Evolutionary conservation across 306 rosid species (phyloP), one percentile per base, ranked within the genome.

Genomic region (cucumber (Cucumis sativus)): DNA sequence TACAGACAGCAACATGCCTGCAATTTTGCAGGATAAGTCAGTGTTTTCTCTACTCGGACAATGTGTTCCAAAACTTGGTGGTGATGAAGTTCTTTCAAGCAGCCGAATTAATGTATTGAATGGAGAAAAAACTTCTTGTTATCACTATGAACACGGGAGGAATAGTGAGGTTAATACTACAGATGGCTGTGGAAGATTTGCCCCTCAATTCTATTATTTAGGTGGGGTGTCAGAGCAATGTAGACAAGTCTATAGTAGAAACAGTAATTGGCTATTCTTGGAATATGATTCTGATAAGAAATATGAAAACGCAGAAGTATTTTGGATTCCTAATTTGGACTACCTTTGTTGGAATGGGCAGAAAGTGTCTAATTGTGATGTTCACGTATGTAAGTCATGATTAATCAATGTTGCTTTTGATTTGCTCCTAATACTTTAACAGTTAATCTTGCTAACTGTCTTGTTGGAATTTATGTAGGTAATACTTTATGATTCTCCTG

Each of bases 371-470:
- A 82, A 75, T 74, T 88, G 83, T 83, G 90, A 95, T 89, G 91
- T 92, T 84, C 97, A 95, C 96, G 99, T 95, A 95, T 92, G 97
- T 89, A 95, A 90, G 95, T 90, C 90, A 81, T 83, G 80, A 74
- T 82, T 85, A 85, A 45, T 83, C 63, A 57, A 76, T 61, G 57
- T 78, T 84, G 59, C 67, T 72, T 37, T 79, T 62, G 60, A 20
- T 64, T 23, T 25, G 14, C 37, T 33, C 33, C 49, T 5, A 14
- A 18, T 73, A 20, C 33, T 74, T 76, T 69, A 66, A 37, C 41
- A 15, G 10, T 77, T 75, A 37, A 62, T 70, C 62, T 45, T 83
- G 79, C 74, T 76, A 76, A 80, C 45, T 51, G 57, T 51, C 61
- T 51, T 41, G 52, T 87, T 58, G 79, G 79, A 81, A 63, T 58